These are phyloP conservation scores for Phylloporus sp. DNA, from an alignment of 768 basidiomycete genomes.

Conservation along the genomic window DNA sequence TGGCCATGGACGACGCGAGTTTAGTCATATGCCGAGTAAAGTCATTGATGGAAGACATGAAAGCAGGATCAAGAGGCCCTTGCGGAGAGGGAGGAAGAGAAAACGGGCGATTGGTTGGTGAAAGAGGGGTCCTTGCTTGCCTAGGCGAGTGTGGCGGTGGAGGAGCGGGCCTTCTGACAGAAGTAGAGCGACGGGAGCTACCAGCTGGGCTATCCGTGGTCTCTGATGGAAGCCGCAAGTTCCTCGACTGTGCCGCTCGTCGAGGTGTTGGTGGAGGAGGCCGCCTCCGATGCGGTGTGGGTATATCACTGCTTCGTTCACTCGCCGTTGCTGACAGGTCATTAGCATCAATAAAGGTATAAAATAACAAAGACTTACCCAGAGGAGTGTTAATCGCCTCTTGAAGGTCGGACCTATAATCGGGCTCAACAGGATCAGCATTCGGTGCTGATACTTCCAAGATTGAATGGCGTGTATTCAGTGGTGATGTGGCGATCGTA, in stretches of 20 bases:
- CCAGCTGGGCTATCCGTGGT: background rate
- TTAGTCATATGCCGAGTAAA: background rate
- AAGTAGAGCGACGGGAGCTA: background rate
- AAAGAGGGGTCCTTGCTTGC: background rate
- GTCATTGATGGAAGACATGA: background rate
- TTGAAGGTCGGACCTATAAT: background rate
- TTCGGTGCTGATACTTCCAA: background rate
- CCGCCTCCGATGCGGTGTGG: background rate
- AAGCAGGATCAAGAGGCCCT: background rate
- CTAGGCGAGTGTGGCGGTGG: conserved; percentile 2
- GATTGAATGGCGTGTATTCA: background rate
- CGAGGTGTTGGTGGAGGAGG: background rate
- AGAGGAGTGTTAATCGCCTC: conserved; percentile 1
- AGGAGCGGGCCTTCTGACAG: conserved; percentile 6
- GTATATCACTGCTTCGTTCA: background rate
- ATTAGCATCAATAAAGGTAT: background rate
- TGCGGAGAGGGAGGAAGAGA: background rate
- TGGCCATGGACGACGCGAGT: background rate
- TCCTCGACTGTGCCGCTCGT: background rate
- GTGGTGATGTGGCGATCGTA: background rate
- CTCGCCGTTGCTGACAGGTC: background rate
- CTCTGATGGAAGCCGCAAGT: background rate
- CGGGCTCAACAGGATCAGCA: background rate
- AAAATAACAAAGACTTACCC: background rate
- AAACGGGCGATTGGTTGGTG: background rate